Percentiles rank a stretch among this genome's conserved stretches.
Conservation (phyloP, 2,329 filamentous ascomycete species). For the Xylariaceae sp. region DNA sequence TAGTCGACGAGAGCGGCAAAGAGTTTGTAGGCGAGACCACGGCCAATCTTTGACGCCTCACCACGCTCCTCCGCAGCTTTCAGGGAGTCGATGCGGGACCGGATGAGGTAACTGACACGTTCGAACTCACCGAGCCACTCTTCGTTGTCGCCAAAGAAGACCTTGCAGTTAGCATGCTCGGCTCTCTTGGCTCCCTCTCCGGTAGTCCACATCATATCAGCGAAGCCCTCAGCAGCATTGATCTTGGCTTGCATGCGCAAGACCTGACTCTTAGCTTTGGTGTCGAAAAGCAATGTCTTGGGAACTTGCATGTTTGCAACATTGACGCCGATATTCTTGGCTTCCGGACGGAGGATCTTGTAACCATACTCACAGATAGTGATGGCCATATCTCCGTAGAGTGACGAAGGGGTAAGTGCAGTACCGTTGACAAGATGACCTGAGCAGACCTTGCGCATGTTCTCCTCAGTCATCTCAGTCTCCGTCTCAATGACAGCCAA, state of each 20-base stretch:
- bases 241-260: conserved; percentile 57
- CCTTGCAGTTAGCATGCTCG: conserved; percentile 58
- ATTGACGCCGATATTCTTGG: conserved; percentile 54
- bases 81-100: conserved; percentile 54
- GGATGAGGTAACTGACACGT: conserved; percentile 64
- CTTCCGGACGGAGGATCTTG: conserved; percentile 54
- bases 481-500: conserved; percentile 57
- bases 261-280: conserved; percentile 47
- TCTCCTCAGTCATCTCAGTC: conserved; percentile 59
- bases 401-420: conserved; percentile 57
- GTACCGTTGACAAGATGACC: conserved; percentile 65
- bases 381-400: conserved; percentile 46
- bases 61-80: conserved; percentile 58
- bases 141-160: conserved; percentile 55
- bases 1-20: conserved; percentile 55
- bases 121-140: conserved; percentile 62
- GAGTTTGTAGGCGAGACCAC: conserved; percentile 73
- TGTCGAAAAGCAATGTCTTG: conserved; percentile 61
- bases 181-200: conserved; percentile 53
- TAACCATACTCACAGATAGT: conserved; percentile 63
- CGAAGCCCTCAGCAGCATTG: conserved; percentile 49
- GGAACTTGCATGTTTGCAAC: conserved; percentile 62
- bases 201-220: conserved; percentile 54
- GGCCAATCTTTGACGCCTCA: conserved; percentile 65
- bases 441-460: conserved; percentile 55